Percentiles rank a stretch among this genome's conserved stretches.
Evolutionary conservation across 352 stramenopile species (phyloP).

Genomic region (Phytopythium boreale): DNA sequence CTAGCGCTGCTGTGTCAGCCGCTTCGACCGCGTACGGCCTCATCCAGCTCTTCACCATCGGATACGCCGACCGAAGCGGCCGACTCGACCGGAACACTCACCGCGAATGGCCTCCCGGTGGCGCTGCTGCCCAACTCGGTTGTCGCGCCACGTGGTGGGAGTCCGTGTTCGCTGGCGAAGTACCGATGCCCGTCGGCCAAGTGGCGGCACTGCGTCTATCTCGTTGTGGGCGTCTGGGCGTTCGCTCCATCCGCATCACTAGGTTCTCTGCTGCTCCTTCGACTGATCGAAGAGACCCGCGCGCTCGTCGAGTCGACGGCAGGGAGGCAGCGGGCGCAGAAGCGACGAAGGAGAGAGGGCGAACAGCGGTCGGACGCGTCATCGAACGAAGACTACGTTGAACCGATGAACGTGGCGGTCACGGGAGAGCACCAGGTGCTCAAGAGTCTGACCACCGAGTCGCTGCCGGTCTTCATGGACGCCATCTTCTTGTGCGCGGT

Average conservation of each 20-base stretch:
- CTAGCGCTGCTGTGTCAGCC: slow-evolving; percentile 58
- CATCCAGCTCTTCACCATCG: slow-evolving; percentile 9
- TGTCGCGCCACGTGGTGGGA: slow-evolving; percentile 25
- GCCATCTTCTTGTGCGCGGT: slow-evolving; percentile 46
- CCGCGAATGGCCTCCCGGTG: slow-evolving; percentile 26
- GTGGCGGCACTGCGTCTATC: slow-evolving; percentile 50
- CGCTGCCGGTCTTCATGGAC: slow-evolving; percentile 60
- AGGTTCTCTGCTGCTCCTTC: slow-evolving; percentile 29
- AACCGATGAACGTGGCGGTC: slow-evolving; percentile 25
- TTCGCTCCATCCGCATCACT: slow-evolving; percentile 25
- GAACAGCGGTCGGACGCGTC: slow-evolving; percentile 16
- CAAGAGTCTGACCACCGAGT: slow-evolving; percentile 62
- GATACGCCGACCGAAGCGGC: slow-evolving; percentile 1
- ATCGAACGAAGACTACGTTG: slow-evolving; percentile 23
- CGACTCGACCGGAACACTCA: slow-evolving; percentile 10
- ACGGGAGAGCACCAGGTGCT: slow-evolving; percentile 62
- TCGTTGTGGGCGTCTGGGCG: slow-evolving; percentile 58
- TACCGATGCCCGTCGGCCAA: slow-evolving; percentile 41
- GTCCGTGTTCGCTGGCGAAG: slow-evolving; percentile 34
- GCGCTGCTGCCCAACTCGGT: slow-evolving; percentile 26
- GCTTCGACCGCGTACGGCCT: slow-evolving; percentile 22
- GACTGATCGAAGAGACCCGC: slow-evolving; percentile 50
- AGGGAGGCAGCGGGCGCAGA: slow-evolving; percentile 8
- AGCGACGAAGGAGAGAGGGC: slow-evolving; percentile 9
- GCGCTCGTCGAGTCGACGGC: slow-evolving; percentile 28